Conservation (phyloP, 495 filamentous ascomycete genomes). For the Hyaloscypha variabilis region DNA sequence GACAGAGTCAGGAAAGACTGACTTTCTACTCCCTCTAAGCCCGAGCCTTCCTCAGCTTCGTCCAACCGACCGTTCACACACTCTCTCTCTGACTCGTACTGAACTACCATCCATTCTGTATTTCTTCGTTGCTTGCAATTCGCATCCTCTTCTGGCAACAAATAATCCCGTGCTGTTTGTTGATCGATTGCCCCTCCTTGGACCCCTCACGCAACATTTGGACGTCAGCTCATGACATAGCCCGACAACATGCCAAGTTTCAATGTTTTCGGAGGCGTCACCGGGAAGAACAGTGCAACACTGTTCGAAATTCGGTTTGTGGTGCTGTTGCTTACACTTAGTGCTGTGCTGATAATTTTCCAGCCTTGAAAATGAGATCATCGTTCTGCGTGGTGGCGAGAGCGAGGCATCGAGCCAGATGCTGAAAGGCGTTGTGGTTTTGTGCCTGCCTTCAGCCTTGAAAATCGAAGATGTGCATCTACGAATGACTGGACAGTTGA, state of each 20-base stretch:
- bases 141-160: background rate
- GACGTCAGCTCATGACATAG: background rate
- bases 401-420: conserved; percentile 76
- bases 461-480: conserved; percentile 74
- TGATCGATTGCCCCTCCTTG: background rate
- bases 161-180: background rate
- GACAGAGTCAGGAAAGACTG: background rate
- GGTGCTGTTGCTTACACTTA: background rate
- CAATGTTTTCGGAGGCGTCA: conserved; percentile 49
- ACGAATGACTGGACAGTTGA: conserved; percentile 69
- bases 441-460: conserved; percentile 70
- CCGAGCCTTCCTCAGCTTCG: background rate
- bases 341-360: conserved; percentile 2
- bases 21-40: background rate
- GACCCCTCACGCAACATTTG: background rate
- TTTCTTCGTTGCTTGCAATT: background rate
- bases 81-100: background rate
- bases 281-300: conserved; percentile 43
- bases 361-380: conserved; percentile 78
- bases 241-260: conserved; percentile 46
- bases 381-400: conserved; percentile 75
- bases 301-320: conserved; percentile 60
- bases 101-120: background rate
- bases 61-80: too few species aligned
- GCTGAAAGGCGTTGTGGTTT: conserved; percentile 72